Evolutionary conservation across 257 asterid species (phyloP).

Genomic region (Oldenlandia corymbosa): DNA sequence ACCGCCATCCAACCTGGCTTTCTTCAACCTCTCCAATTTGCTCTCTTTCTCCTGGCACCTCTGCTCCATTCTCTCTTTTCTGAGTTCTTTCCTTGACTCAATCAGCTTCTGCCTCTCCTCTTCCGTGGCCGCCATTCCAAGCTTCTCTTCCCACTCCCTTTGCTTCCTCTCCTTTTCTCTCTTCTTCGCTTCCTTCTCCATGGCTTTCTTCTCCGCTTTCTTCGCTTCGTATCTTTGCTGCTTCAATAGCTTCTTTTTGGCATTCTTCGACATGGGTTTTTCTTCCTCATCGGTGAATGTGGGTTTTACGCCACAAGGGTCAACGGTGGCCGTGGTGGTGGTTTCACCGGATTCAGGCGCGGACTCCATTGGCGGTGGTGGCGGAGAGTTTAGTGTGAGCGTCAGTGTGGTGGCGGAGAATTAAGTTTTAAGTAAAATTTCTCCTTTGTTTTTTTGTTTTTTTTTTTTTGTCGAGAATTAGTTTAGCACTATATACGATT

Average conservation of each 20-base stretch:
- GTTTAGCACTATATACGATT: no score
- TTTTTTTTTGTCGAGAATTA: no score
- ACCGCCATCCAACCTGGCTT: constrained; percentile 62
- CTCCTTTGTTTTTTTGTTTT: no score
- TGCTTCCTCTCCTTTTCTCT: constrained; percentile 72
- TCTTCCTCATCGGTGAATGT: background rate
- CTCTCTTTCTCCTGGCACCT: constrained; percentile 52
- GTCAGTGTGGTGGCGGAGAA: no score
- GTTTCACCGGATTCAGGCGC: constrained; percentile 31
- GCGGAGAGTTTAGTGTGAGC: no score
- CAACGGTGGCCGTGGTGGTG: no score
- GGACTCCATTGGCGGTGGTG: constrained; percentile 19
- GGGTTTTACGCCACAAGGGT: background rate
- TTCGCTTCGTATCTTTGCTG: constrained; percentile 71
- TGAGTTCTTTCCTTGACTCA: constrained; percentile 42
- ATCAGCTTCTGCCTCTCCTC: constrained; percentile 65
- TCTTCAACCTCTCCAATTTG: constrained; percentile 53
- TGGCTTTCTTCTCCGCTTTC: constrained; percentile 82
- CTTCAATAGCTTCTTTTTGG: constrained; percentile 69
- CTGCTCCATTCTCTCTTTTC: constrained; percentile 69
- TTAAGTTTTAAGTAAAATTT: no score
- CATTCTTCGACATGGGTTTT: constrained; percentile 58
- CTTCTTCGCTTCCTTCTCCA: constrained; percentile 58
- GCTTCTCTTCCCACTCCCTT: constrained; percentile 72
- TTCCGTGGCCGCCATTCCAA: constrained; percentile 36